phyloP scores from a whole-genome alignment of 257 asterid genomes.

The Primulina eburnea region DNA sequence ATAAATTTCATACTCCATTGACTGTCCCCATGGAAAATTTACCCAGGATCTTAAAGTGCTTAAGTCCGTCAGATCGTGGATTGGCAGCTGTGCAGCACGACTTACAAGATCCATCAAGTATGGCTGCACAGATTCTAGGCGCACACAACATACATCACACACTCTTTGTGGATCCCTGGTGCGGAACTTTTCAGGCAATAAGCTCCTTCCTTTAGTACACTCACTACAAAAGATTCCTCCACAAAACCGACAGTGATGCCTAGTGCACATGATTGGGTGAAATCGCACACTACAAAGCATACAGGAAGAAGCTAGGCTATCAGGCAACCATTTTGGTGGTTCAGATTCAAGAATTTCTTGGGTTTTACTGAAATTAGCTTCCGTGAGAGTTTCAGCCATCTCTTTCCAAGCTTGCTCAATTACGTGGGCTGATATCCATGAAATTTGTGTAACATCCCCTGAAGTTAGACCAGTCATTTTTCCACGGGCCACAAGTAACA shows the following conservation, averaged over 20 bases:
- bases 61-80: conserved; percentile 87
- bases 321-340: conserved; percentile 98
- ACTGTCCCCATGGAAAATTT: conserved; percentile 98
- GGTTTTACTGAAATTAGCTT: conserved; percentile 53
- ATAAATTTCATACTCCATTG: conserved; percentile 95
- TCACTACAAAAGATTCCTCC: conserved; percentile 95
- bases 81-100: conserved; percentile 89
- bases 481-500: conserved; percentile 93
- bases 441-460: conserved; percentile 57
- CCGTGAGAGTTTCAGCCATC: conserved; percentile 91
- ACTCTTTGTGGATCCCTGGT: conserved; percentile 74
- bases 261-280: conserved; percentile 94
- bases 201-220: conserved; percentile 85
- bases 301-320: conserved; percentile 83
- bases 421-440: conserved; percentile 69
- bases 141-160: conserved; percentile 95
- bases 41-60: conserved; percentile 99
- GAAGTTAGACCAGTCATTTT: conserved; percentile 64
- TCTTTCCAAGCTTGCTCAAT: conserved; percentile 96
- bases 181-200: conserved; percentile 81
- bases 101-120: conserved; percentile 83
- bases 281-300: conserved; percentile 87
- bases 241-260: conserved; percentile 97
- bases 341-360: conserved; percentile 81
- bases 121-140: conserved; percentile 85